A percentile compares a stretch with the other conserved stretches of the same genome.
These are phyloP conservation scores for Monosporozyma servazzii DNA, from an alignment of 805 yeast species.

Conservation along the genomic window DNA sequence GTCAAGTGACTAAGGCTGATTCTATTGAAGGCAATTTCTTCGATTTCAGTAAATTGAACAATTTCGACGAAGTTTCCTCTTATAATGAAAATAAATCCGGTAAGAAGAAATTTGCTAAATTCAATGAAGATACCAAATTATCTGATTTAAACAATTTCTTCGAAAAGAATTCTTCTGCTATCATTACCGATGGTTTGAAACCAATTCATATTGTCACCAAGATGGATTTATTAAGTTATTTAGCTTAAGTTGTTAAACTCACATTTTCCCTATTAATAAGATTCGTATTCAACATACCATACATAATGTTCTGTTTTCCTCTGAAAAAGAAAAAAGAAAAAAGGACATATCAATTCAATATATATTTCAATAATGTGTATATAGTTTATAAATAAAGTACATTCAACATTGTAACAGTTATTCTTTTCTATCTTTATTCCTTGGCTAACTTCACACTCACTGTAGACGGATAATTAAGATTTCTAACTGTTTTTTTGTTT, in stretches of 20 bases:
- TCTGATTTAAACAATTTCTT: conserved; percentile 66
- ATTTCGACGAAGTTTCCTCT: conserved; percentile 48
- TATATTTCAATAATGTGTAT: background rate
- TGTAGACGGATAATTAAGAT: background rate
- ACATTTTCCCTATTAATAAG: background rate
- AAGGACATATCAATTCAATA: background rate
- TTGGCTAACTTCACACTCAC: background rate
- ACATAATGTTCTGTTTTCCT: background rate
- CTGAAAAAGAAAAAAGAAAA: background rate
- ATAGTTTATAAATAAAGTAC: background rate
- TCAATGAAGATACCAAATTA: conserved; percentile 57
- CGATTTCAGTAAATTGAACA: conserved; percentile 66
- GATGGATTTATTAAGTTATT: conserved; percentile 63
- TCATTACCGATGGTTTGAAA: conserved; percentile 65
- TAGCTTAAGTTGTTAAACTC: conserved; percentile 17
- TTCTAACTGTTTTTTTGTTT: too few relatives aligned
- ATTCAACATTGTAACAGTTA: background rate
- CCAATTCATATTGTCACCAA: conserved; percentile 83
- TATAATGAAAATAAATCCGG: conserved; percentile 53
- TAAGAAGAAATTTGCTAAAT: conserved; percentile 57
- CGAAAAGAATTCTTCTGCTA: conserved; percentile 77
- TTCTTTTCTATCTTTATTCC: background rate
- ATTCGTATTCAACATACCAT: background rate
- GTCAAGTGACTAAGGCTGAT: conserved; percentile 47
- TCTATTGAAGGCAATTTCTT: conserved; percentile 42